Percentiles rank a stretch among this genome's conserved stretches.
phyloP scores from a whole-genome alignment of 2,329 filamentous ascomycete species.

The Sclerotinia sclerotiorum region DNA sequence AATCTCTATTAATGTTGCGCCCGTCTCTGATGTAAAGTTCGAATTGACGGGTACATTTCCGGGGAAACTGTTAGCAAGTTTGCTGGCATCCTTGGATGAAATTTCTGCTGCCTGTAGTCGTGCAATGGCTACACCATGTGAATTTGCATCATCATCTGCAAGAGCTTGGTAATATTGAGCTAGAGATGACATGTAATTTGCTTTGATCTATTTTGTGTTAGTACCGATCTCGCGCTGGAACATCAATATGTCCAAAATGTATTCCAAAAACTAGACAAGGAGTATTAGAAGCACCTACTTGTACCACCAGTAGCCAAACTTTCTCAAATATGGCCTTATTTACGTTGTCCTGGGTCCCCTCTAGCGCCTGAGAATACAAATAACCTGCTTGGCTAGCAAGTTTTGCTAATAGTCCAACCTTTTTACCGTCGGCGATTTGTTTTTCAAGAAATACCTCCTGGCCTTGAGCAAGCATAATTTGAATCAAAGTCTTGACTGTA shows the following conservation, averaged over 20 bases:
- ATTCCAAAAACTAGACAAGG: neutral
- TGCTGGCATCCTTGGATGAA: conserved; percentile 75
- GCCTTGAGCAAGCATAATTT: conserved; percentile 89
- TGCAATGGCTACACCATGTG: conserved; percentile 81
- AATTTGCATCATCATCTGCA: conserved; percentile 84
- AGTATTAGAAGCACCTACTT: conserved; percentile 52
- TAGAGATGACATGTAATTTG: conserved; percentile 76
- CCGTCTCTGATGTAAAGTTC: conserved; percentile 80
- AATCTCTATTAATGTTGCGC: conserved; percentile 70
- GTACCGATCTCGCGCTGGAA: neutral
- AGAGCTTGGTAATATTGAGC: conserved; percentile 93
- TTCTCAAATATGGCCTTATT: conserved; percentile 91
- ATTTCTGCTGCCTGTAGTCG: conserved; percentile 79
- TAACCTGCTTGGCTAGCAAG: conserved; percentile 87
- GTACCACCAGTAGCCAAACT: conserved; percentile 81
- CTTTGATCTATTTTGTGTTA: conserved; percentile 60
- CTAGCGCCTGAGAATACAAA: conserved; percentile 81
- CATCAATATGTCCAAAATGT: neutral
- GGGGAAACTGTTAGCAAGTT: conserved; percentile 76
- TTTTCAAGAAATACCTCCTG: conserved; percentile 98
- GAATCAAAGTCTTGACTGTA: conserved; percentile 91
- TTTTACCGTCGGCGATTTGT: conserved; percentile 89
- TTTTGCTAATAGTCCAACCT: conserved; percentile 87
- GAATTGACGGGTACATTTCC: conserved; percentile 74
- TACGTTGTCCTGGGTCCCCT: conserved; percentile 91